A percentile compares a stretch with the other conserved stretches of the same genome.
Evolutionary conservation across 345 rosid species (phyloP).

Genomic region (Pelargonium nanum): DNA sequence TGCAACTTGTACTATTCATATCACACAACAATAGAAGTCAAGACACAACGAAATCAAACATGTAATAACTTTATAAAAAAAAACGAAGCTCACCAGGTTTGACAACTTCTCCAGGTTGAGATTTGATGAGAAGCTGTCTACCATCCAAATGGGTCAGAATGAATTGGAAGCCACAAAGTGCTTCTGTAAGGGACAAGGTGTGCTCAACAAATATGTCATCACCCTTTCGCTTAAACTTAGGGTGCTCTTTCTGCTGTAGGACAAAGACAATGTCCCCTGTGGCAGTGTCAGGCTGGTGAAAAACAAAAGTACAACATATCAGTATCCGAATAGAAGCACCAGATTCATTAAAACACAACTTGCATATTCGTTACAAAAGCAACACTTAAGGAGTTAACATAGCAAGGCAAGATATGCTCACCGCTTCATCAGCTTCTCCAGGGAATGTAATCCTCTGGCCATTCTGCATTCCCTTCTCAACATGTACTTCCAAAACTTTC

Average conservation of each 20-base stretch:
- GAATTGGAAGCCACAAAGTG: slow-evolving; percentile 68
- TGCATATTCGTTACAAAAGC: background rate
- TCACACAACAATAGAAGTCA: too few relatives aligned
- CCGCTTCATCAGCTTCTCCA: slow-evolving; percentile 79
- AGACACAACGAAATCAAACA: too few relatives aligned
- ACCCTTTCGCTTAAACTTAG: slow-evolving; percentile 61
- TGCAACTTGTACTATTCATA: too few relatives aligned
- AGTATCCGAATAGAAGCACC: background rate
- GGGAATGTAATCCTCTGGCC: slow-evolving; percentile 57
- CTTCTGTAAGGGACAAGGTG: slow-evolving; percentile 55
- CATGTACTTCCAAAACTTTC: slow-evolving; percentile 57
- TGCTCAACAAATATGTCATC: slow-evolving; percentile 75
- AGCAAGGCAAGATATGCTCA: slow-evolving; percentile 6
- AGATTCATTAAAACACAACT: background rate
- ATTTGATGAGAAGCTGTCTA: slow-evolving; percentile 66
- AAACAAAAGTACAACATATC: background rate
- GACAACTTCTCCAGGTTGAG: slow-evolving; percentile 62
- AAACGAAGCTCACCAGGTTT: slow-evolving; percentile 39
- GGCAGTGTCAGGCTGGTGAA: slow-evolving; percentile 23
- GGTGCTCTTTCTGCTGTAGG: slow-evolving; percentile 43
- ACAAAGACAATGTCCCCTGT: slow-evolving; percentile 59
- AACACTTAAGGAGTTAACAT: background rate
- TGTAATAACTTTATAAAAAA: too few relatives aligned
- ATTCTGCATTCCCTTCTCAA: slow-evolving; percentile 74
- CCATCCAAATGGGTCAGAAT: slow-evolving; percentile 60